Evolutionary conservation across 2,329 filamentous ascomycete species (phyloP), one percentile per base, ranked within the genome.

Genomic region (Microthyrium microscopicum): DNA sequence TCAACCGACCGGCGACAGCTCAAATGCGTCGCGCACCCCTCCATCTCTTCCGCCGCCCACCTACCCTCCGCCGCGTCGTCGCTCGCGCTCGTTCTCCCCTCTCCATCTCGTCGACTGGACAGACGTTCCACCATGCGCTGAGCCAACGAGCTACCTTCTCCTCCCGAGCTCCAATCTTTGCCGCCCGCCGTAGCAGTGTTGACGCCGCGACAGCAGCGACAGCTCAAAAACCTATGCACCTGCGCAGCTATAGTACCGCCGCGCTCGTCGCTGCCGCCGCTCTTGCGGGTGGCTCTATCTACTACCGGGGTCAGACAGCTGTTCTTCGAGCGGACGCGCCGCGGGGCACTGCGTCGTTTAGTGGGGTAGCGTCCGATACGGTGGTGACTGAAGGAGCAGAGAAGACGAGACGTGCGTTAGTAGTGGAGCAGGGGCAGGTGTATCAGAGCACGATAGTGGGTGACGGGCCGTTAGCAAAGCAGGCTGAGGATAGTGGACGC

Each of bases 381-480:
- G 17, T 26, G 8, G 19, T 28, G 12, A 28, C 39, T 11, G 35
- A 35, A 22, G 25, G 34, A 30, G 36, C 39, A 24, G 40, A 21
- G 39, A 42, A 37, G 8, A 21, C 54, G 42, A 30, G 30, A 81
- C 43, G 27, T 15, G 81, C 91, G 15, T 66, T 95, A 17, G 74
- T 94, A 26, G 81, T 98, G 33, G 83, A 87, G 39, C 78, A 85
- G 48, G 83, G 92, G 51, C 77, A 91, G 53, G 70, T 98, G 31
- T 87, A 85, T 50, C 89, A 87, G 8, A 80, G 81, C 17, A 80
- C 81, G 6, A 76, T 94, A 41, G 73, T 83, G 13, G 82, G 80
- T 38, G 80, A 92, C 47, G 79, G 75, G 5, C 84, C 87, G 15
- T 72, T 98, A 39, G 80, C 79, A 29, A 98, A 98, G 60, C 70